These are phyloP conservation scores for Peniophora sp. DNA, from an alignment of 1,284 basidiomycete species.

Conservation along the genomic window DNA sequence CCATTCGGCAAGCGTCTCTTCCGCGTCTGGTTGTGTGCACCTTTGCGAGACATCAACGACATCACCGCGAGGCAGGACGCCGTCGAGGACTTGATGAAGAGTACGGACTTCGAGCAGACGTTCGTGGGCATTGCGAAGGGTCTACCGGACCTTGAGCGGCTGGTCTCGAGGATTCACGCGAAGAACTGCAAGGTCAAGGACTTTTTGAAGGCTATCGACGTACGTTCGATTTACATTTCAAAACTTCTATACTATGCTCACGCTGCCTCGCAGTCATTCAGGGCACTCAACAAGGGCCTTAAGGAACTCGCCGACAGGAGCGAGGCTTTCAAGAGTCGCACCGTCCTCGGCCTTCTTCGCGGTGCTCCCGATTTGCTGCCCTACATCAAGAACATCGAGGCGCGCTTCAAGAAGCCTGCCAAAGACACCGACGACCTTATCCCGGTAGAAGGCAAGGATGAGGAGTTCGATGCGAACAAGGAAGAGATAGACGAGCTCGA, in stretches of 20 bases:
- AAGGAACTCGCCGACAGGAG: constrained; percentile 56
- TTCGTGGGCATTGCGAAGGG: constrained; percentile 75
- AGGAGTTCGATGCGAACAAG: constrained; percentile 73
- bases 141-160: constrained; percentile 87
- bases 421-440: constrained; percentile 66
- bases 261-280: constrained; percentile 54
- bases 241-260: neutral
- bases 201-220: constrained; percentile 76
- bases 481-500: constrained; percentile 66
- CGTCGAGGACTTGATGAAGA: constrained; percentile 79
- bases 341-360: constrained; percentile 67
- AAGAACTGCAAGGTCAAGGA: constrained; percentile 82
- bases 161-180: constrained; percentile 90
- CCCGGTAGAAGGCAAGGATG: constrained; percentile 78
- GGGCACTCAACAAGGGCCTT: constrained; percentile 62
- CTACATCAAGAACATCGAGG: constrained; percentile 64
- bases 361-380: constrained; percentile 74
- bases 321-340: constrained; percentile 68
- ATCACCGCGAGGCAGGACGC: constrained; percentile 85
- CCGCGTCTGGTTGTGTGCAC: constrained; percentile 90
- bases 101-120: constrained; percentile 66
- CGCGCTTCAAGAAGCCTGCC: constrained; percentile 61
- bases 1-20: constrained; percentile 92
- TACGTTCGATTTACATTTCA: constrained; percentile 26
- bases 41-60: constrained; percentile 68